Base-by-base conservation (phyloP, 257 asterid species). In the Primulina eburnea region DNA sequence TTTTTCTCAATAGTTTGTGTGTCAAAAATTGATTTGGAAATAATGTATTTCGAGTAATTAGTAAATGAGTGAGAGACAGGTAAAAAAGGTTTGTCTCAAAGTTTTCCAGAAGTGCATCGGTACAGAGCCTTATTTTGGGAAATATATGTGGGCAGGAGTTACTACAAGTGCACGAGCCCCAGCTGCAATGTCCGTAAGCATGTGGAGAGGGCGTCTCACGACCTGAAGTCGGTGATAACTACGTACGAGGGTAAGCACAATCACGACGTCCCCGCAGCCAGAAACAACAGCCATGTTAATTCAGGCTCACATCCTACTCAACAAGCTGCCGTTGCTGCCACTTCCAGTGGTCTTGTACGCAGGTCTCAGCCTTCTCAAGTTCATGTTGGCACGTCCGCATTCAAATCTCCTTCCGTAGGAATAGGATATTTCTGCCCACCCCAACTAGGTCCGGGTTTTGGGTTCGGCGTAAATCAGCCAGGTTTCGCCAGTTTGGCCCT, bases 231-330 rank as follows among this genome's bases (percentile, higher is more conserved):
- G 0, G 96, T 92, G 76, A 85, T 89, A 75, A 89, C 96, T 8
- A 89, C 98, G 0, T 92, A 89, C 7, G 98, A 92, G 75, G 98
- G 98, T 40, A 89, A 84, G 86, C 98, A 92, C 88, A 92, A 86
- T 81, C 98, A 92, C 1, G 90, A 85, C 4, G 90, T 86, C 65
- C 98, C 98, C 37, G 92, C 95, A 33, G 86, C 98, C 12, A 87
- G 95, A 32, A 89, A 87, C 68, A 86, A 80, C 73, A 83, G 87
- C 60, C 90, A 85, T 10, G 64, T 64, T 17, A 86, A 78, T 61
- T 76, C 93, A 0, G 79, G 73, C 38, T 1, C 80, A 17, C 76
- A 67, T 57, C 70, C 73, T 50, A 74, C 85, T 3, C 88, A 74
- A 68, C 86, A 81, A 71, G 68, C 80, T 29, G 57, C 77, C 17